phyloP scores from a whole-genome alignment of 2,329 filamentous ascomycete genomes.

The Fusarium tuaranense region DNA sequence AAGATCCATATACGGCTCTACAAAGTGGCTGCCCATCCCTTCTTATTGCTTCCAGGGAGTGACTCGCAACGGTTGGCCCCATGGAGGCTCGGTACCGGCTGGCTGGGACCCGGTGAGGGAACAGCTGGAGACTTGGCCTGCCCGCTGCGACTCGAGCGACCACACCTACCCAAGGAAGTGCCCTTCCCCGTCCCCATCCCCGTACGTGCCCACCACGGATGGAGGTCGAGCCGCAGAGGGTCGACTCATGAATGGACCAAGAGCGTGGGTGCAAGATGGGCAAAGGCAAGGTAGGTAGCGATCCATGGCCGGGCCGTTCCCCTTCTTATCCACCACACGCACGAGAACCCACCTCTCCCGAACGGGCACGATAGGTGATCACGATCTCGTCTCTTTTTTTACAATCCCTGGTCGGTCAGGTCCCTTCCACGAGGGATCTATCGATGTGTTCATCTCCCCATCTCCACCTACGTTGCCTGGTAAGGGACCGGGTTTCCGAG shows the following conservation, averaged over 20 bases:
- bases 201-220: constrained; percentile 21
- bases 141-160: constrained; percentile 28
- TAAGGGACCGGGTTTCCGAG: constrained; percentile 3
- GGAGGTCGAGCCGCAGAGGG: constrained; percentile 26
- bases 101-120: constrained; percentile 41
- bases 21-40: constrained; percentile 36
- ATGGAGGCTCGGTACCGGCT: constrained; percentile 39
- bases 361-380: constrained; percentile 1
- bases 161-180: constrained; percentile 26
- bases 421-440: constrained; percentile 9
- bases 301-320: constrained; percentile 2
- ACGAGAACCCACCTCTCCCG: constrained; percentile 4
- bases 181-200: constrained; percentile 3
- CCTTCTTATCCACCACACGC: not conserved
- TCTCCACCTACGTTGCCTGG: constrained; percentile 29
- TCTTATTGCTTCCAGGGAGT: constrained; percentile 35
- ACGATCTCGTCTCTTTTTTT: constrained; percentile 1
- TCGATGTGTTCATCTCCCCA: constrained; percentile 29
- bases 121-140: constrained; percentile 28
- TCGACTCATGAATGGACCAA: not conserved
- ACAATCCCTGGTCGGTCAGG: constrained; percentile 12
- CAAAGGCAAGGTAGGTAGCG: constrained; percentile 1
- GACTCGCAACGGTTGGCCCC: constrained; percentile 29
- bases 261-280: constrained; percentile 6
- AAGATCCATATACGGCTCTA: constrained; percentile 15